Evolutionary conservation across 2,329 filamentous ascomycete species (phyloP), one percentile per base, ranked within the genome.

Genomic region (Diplodia intermedia): DNA sequence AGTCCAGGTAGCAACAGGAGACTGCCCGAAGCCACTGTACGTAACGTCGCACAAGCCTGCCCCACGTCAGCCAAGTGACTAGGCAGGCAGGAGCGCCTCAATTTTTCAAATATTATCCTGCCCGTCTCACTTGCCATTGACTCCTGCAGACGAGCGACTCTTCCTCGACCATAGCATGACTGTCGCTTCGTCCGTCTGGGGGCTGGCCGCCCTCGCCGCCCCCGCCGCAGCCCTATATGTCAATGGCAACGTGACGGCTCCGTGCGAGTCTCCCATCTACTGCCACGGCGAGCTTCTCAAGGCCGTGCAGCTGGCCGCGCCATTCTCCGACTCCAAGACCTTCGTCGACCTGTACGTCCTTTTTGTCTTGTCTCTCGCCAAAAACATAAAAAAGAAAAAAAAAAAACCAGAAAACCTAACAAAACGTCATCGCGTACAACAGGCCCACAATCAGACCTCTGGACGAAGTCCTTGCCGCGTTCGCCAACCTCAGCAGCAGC

Each of bases 291-390:
- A 89, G 0, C 82, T 91, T 14, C 82, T 91, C 2, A 82, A 84
- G 69, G 82, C 87, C 70, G 85, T 91, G 57, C 84, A 91, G 79
- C 80, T 90, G 11, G 89, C 89, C 2, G 81, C 80, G 29, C 88
- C 88, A 0, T 91, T 90, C 71, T 78, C 81, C 15, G 89, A 91
- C 78, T 90, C 88, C 69, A 91, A 91, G 82, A 90, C 88, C 0
- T 91, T 90, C 74, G 89, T 91, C 53, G 89, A 91, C 70, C 76
- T 79, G 69, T 67, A 23, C 57, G 66, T 61, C 11, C 15, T 20
- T 26, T 31, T 11, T 4, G 23, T 2, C 23, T 26, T 26, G 23
- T 26, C 23, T 26, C 23, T 26, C 23, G 23, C 23, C 23, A 26
- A 26, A 26, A 26, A 26, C 1, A 26, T 3, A 26, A 23, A 1